A percentile compares a stretch with the other conserved stretches of the same genome.
phyloP scores from a whole-genome alignment of 306 rosid genomes.

The Citrullus mucosospermus region DNA sequence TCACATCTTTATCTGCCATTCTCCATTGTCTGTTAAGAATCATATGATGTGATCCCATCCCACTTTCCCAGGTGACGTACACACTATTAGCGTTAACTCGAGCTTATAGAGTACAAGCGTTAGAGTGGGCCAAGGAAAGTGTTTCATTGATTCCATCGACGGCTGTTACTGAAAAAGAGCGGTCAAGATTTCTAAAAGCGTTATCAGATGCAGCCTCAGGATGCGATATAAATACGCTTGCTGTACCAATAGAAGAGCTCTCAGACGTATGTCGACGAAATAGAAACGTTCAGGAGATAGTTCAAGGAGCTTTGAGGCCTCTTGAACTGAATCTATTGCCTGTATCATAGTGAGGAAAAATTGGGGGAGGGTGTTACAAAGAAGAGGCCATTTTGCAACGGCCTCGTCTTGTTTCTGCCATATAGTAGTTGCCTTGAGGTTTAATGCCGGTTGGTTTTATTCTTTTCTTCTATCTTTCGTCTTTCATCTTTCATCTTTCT shows the following conservation, averaged over 20 bases:
- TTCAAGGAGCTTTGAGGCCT: conserved; percentile 97
- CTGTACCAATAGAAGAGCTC: conserved; percentile 63
- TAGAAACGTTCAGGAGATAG: conserved; percentile 90
- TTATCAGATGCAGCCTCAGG: conserved; percentile 81
- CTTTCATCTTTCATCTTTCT: neutral
- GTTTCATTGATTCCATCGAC: conserved; percentile 69
- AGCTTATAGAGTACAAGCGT: conserved; percentile 51
- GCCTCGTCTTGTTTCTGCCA: conserved; percentile 37
- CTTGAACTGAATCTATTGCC: conserved; percentile 51
- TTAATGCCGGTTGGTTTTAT: neutral
- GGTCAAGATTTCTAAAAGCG: conserved; percentile 68
- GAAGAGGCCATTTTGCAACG: conserved; percentile 65
- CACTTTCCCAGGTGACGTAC: conserved; percentile 53
- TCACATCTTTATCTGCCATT: neutral
- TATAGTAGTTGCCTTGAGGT: conserved; percentile 14
- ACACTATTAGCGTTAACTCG: conserved; percentile 65
- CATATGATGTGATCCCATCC: conserved; percentile 1
- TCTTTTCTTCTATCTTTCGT: neutral
- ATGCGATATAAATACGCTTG: conserved; percentile 36
- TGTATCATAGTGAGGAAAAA: conserved; percentile 39
- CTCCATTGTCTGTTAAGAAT: neutral
- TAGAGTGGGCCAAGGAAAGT: conserved; percentile 78
- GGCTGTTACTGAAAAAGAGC: conserved; percentile 75
- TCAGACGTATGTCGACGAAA: conserved; percentile 93
- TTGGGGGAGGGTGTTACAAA: conserved; percentile 18